Evolutionary conservation across 1,139 yeast genomes (phyloP), one percentile per base, ranked within the genome.

Genomic region (Yamadazyma friedrichii): DNA sequence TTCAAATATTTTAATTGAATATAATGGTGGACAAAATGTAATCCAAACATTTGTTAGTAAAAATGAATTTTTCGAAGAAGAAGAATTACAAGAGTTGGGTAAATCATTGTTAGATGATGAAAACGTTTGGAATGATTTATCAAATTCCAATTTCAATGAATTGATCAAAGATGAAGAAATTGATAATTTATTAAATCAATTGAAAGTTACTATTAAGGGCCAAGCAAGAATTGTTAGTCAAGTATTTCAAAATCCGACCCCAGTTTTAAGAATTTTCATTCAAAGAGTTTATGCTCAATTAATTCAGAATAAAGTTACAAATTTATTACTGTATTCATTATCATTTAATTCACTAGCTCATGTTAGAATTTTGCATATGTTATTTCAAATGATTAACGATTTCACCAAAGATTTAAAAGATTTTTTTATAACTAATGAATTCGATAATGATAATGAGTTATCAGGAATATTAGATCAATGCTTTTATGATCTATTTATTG

Each of bases 11-110:
- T 67, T 91, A 40, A 76, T 82, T 41, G 88, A 82, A 45, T 91
- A 83, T 64, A 91, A 93, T 55, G 94, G 91, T 9, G 97, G 97
- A 9, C 74, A 80, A 4, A 82, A 84, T 45, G 94, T 89, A 10
- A 84, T 88, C 11, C 89, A 84, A 56, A 79, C 86, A 40, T 91
- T 88, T 63, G 88, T 89, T 33, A 83, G 82, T 55, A 89, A 86
- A 56, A 89, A 86, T 58, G 87, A 82, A 44, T 78, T 85, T 46
- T 83, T 87, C 56, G 76, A 78, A 42, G 65, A 60, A 36, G 41
- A 50, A 15, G 58, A 55, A 22, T 58, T 59, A 15, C 67, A 59
- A 17, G 64, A 56, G 10, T 77, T 76, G 31, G 70, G 69, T 34
- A 43, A 45, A 24, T 56, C 67, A 10, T 55, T 68, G 15, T 40